These are phyloP conservation scores for Quercus rubra DNA, from an alignment of 306 rosid genomes.

Conservation along the genomic window DNA sequence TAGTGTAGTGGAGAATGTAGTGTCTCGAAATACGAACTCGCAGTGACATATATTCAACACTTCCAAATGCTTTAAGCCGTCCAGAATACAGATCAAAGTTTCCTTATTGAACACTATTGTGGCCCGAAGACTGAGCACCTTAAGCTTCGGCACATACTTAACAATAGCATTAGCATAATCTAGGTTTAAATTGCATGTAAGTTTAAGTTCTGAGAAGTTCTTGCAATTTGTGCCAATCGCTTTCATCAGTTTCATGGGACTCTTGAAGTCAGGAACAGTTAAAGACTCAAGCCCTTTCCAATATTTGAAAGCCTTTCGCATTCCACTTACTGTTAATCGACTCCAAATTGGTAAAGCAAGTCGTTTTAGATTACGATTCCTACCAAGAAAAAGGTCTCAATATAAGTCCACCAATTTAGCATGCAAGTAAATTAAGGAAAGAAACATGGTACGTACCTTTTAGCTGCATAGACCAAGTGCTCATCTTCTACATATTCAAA, in stretches of 20 bases:
- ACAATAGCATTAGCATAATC: conserved; percentile 1
- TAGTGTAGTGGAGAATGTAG: neutral
- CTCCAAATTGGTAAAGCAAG: conserved; percentile 15
- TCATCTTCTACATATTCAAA: neutral
- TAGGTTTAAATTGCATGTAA: neutral
- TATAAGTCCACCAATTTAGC: no score
- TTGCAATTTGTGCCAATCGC: no score
- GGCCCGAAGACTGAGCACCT: conserved; percentile 14
- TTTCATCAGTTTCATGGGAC: no score
- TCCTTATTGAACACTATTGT: neutral
- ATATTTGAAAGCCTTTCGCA: neutral
- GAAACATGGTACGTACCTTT: conserved; percentile 16
- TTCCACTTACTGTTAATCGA: neutral
- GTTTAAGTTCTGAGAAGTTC: conserved; percentile 5
- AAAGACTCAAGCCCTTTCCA: conserved; percentile 36
- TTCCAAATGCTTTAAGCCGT: conserved; percentile 3
- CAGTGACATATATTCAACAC: conserved; percentile 20
- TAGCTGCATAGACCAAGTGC: conserved; percentile 2
- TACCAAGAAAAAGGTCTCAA: neutral
- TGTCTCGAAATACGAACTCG: neutral
- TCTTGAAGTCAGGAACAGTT: conserved; percentile 1
- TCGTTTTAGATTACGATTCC: conserved; percentile 29
- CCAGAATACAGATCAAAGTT: neutral
- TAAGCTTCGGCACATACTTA: conserved; percentile 8
- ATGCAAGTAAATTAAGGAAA: no score